These are phyloP conservation scores for Jasminum sambac DNA, from an alignment of 257 asterid species.

Conservation along the genomic window DNA sequence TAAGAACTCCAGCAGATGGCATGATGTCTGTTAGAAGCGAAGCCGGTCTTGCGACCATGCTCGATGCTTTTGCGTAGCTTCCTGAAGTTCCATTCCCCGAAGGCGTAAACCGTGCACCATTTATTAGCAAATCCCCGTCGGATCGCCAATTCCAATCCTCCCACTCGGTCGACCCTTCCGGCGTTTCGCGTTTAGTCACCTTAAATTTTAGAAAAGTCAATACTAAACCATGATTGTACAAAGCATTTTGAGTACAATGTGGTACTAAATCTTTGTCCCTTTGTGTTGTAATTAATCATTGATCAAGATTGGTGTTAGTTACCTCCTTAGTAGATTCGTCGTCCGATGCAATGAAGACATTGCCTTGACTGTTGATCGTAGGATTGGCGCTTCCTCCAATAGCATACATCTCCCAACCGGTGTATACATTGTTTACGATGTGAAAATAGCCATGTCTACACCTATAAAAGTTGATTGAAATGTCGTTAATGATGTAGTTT, in stretches of 20 bases:
- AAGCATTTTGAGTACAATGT: not conserved
- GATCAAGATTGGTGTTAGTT: not conserved
- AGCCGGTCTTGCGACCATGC: slow-evolving; percentile 82
- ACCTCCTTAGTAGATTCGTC: slow-evolving; percentile 46
- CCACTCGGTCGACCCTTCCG: slow-evolving; percentile 44
- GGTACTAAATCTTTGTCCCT: not conserved
- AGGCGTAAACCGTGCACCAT: slow-evolving; percentile 53
- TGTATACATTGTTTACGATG: slow-evolving; percentile 68
- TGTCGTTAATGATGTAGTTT: not conserved
- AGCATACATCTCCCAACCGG: slow-evolving; percentile 81
- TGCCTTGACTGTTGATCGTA: slow-evolving; percentile 77
- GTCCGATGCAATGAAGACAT: slow-evolving; percentile 62
- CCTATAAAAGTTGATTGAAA: slow-evolving; percentile 32
- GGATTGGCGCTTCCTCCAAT: slow-evolving; percentile 84
- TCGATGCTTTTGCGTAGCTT: slow-evolving; percentile 58
- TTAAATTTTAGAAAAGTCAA: slow-evolving; percentile 10
- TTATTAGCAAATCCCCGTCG: slow-evolving; percentile 62
- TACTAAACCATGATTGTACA: not conserved
- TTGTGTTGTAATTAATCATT: not conserved
- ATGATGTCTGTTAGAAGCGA: slow-evolving; percentile 44
- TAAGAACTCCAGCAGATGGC: slow-evolving; percentile 58
- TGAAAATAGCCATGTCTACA: slow-evolving; percentile 78
- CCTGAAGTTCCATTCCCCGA: slow-evolving; percentile 51
- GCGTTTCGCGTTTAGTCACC: slow-evolving; percentile 50
- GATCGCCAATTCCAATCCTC: slow-evolving; percentile 73